Evolutionary conservation across 164 flowering plant genomes (phyloP), one percentile per base, ranked within the genome.

Genomic region (Vitis cinerea): DNA sequence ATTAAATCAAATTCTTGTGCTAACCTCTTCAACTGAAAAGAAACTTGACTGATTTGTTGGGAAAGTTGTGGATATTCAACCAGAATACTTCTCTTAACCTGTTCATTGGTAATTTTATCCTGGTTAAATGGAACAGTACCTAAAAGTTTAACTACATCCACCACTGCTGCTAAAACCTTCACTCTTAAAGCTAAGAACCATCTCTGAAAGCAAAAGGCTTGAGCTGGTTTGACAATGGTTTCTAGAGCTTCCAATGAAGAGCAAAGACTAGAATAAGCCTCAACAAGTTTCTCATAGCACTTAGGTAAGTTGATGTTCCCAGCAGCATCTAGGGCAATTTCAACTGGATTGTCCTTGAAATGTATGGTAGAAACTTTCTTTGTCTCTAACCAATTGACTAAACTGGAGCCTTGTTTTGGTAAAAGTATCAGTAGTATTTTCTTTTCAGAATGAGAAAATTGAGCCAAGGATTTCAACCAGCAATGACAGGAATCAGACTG

Each of bases 141-240:
- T 69, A 88, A 68, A 54, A 83, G 62, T 66, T 79, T 80, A 55
- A 83, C 31, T 17, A 87, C 58, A 49, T 87, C 88, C 30, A 52
- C 72, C 37, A 86, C 69, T 63, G 59, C 64, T 76, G 75, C 83
- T 37, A 91, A 59, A 70, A 82, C 52, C 69, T 81, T 85, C 11
- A 73, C 74, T 74, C 92, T 82, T 48, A 90, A 75, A 29, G 76
- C 74, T 77, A 91, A 56, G 73, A 92, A 89, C 99, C 97, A 89
- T 74, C 77, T 86, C 61, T 91, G 97, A 65, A 93, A 93, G 72
- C 74, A 69, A 74, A 85, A 83, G 8, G 71, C 56, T 64, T 65
- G 72, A 58, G 69, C 72, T 10, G 70, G 68, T 64, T 72, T 50
- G 55, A 16, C 62, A 70, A 64, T 70, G 61, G 73, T 60, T 44